Evolutionary conservation across 495 filamentous ascomycete genomes (phyloP), one percentile per base, ranked within the genome.

Genomic region (Penicillium psychrofluorescens): DNA sequence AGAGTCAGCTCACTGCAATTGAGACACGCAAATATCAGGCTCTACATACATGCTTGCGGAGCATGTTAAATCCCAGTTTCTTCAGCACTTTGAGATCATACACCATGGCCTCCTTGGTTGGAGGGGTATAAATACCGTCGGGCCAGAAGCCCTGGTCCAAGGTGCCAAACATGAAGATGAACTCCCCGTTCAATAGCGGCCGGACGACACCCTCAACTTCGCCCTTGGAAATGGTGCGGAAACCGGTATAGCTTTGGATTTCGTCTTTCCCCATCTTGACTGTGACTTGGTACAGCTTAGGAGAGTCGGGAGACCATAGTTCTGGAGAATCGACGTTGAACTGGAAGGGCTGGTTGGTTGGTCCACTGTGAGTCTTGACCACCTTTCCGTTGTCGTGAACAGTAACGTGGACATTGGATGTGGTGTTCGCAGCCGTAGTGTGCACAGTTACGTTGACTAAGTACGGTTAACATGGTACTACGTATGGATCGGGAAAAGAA

Each of bases 121-220:
- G 82, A 0, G 82, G 72, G 0, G 70, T 65, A 48, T 84, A 75
- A 14, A 85, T 59, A 0, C 81, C 81, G 50, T 86, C 81, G 0
- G 82, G 82, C 81, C 80, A 86, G 58, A 71, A 84, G 2, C 81
- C 82, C 49, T 85, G 80, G 39, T 86, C 82, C 3, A 86, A 62
- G 0, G 81, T 83, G 10, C 79, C 80, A 39, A 86, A 83, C 48
- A 72, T 68, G 61, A 84, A 85, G 9, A 76, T 62, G 39, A 81
- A 82, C 46, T 84, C 65, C n/a, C 78, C 80, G 48, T 85, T 85
- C 36, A 85, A 50, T 9, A 83, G 54, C 0, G 78, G 78, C 0
- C 82, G 75, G 31, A 73, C 65, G 11, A 85, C 54, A 0, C 81
- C 82, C 29, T 82, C 54, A 1, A 83, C 60, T 8, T 57, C 56